Base-by-base conservation (phyloP, 345 rosid species). In the Durio zibethinus region DNA sequence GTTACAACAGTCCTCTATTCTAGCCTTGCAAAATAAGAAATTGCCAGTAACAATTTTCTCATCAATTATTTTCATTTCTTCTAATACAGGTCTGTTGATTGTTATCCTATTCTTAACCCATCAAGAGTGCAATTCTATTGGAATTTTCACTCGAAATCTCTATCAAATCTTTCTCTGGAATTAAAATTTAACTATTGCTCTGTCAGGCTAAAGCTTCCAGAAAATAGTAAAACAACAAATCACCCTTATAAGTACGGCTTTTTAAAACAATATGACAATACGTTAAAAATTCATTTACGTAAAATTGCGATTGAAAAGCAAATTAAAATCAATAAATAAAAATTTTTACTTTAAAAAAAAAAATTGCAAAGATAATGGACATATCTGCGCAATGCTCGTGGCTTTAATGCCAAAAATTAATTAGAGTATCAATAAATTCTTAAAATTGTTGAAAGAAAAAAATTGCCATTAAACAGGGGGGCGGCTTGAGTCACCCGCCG, bases 381-480 rank as follows among this genome's bases (percentile, higher is more conserved):
- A 45, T 62, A 31, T 62, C 43, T 45, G 47, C 69, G 62, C 67
- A 45, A 62, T 47, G 27, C 60, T 7, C 7, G 10, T 40, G 33
- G 73, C 79, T n/a, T n/a, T 2, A 36, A 36, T 36, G 38, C 11
- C 0, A n/a, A 27, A 25, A 63, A 61, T 48, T 40, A 42, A 33
- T 50, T 23, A 27, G 21, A 2, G 18, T 12, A 5, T 1, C n/a
- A 74, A 27, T 12, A 27, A 27, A 16, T 4, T 14, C 25, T 1
- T 15, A 21, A 64, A 18, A 54, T 59, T 57, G 7, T 16, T 36
- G 4, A 52, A 47, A 57, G 35, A 12, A 11, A 16, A 18, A 14
- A 35, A 36, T 7, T 10, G 2, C 33, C 16, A 14, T 48, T 80
- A 87, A 21, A 86, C 89, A 60, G 87, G 90, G 0, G 83, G 85